A percentile compares a stretch with the other conserved stretches of the same genome.
phyloP scores from a whole-genome alignment of 345 rosid species.

The Camelina hispida region DNA sequence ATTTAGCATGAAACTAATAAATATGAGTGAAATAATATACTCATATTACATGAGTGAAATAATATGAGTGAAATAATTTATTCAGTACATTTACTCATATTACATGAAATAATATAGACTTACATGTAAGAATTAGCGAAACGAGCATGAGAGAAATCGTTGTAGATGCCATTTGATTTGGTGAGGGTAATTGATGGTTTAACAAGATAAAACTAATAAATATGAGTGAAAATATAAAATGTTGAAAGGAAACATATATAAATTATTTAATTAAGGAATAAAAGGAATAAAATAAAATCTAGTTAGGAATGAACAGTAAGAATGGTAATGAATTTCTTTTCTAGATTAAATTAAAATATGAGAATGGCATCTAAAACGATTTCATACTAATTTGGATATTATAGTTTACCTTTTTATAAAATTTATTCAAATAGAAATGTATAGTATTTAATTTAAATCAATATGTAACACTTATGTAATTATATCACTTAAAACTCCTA shows the following conservation, averaged over 20 bases:
- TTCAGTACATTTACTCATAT: background rate
- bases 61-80: too few species aligned
- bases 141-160: slow-evolving; percentile 8
- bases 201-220: background rate
- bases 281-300: background rate
- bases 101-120: slow-evolving; percentile 26
- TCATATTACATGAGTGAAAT: too few species aligned
- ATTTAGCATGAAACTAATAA: too few species aligned
- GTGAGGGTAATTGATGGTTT: slow-evolving; percentile 10
- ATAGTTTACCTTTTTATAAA: too few species aligned
- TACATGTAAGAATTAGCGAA: slow-evolving; percentile 34
- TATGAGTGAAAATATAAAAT: background rate
- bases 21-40: too few species aligned
- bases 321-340: background rate
- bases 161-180: slow-evolving; percentile 31
- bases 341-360: too few species aligned
- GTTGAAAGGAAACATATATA: background rate
- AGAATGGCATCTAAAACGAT: too few species aligned
- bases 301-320: background rate
- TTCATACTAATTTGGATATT: background rate
- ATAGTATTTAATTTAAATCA: too few species aligned
- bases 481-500: too few species aligned
- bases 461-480: too few species aligned
- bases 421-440: too few species aligned
- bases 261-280: background rate